Percentiles rank a stretch among this genome's conserved stretches.
phyloP scores from a whole-genome alignment of 768 basidiomycete genomes.

The Asterophora parasitica region DNA sequence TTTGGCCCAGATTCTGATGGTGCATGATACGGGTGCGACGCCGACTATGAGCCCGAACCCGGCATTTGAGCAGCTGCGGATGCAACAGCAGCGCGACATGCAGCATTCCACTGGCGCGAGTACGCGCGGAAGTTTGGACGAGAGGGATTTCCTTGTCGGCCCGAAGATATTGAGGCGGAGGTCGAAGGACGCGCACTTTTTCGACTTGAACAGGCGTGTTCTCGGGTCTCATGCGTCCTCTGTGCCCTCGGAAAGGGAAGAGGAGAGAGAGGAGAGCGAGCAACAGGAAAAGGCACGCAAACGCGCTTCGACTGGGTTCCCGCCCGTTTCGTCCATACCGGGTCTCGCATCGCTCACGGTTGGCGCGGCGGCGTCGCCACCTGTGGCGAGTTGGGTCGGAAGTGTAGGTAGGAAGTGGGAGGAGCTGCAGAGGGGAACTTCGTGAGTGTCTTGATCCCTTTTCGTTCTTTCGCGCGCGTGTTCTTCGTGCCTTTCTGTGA shows the following conservation, averaged over 20 bases:
- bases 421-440: conserved; percentile 47
- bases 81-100: conserved; percentile 21
- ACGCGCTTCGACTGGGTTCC: conserved; percentile 18
- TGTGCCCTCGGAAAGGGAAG: conserved; percentile 4
- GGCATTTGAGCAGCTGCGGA: conserved; percentile 26
- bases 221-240: conserved; percentile 10
- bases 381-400: conserved; percentile 46
- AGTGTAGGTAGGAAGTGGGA: conserved; percentile 58
- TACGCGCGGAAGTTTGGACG: conserved; percentile 3
- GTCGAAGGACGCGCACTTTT: conserved; percentile 17
- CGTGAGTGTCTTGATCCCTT: conserved; percentile 29
- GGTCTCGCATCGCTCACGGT: conserved; percentile 31
- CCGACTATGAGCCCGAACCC: conserved; percentile 47
- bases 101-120: neutral
- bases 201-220: neutral
- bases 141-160: conserved; percentile 9
- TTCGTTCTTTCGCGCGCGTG: too few species aligned
- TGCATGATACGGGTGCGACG: conserved; percentile 46
- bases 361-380: conserved; percentile 15
- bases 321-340: conserved; percentile 35
- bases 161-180: conserved; percentile 20
- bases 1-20: conserved; percentile 33
- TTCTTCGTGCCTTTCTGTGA: too few species aligned
- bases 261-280: neutral
- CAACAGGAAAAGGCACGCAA: conserved; percentile 1